Conservation (phyloP, 78 protist genomes). For the Mantamonas sphyraenae region DNA sequence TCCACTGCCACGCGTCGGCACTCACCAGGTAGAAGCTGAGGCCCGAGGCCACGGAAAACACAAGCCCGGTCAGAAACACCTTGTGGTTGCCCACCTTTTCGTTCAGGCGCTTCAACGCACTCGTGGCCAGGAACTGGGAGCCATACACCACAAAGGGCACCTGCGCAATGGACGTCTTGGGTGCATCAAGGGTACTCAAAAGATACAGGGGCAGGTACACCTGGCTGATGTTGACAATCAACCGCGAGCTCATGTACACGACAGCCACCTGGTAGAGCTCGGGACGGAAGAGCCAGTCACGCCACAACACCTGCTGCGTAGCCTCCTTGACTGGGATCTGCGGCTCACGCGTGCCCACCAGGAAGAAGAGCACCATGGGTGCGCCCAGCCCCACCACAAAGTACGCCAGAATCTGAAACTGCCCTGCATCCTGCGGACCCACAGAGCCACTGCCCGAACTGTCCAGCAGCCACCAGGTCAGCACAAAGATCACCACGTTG, state of each 20-base stretch:
- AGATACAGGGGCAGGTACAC: conserved; percentile 3
- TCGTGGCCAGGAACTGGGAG: neutral
- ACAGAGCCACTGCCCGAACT: neutral
- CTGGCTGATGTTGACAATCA: conserved; percentile 18
- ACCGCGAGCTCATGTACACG: conserved; percentile 14
- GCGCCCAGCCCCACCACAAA: neutral
- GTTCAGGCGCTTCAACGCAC: neutral
- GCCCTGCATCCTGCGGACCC: neutral
- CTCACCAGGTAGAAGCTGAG: neutral
- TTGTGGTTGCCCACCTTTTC: neutral
- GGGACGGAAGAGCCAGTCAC: neutral
- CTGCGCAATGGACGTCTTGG: neutral
- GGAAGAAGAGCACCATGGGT: neutral
- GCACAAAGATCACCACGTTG: neutral
- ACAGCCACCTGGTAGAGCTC: neutral
- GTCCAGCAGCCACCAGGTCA: neutral
- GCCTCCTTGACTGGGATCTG: neutral
- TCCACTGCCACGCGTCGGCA: neutral
- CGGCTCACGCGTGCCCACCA: neutral
- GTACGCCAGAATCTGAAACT: neutral
- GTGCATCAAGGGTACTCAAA: neutral
- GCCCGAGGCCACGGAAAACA: neutral
- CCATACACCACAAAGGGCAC: neutral
- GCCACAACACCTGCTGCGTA: neutral
- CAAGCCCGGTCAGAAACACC: neutral